Base-by-base conservation (phyloP, 176 grass and related monocot species). In the Calamus simplicifolius region DNA sequence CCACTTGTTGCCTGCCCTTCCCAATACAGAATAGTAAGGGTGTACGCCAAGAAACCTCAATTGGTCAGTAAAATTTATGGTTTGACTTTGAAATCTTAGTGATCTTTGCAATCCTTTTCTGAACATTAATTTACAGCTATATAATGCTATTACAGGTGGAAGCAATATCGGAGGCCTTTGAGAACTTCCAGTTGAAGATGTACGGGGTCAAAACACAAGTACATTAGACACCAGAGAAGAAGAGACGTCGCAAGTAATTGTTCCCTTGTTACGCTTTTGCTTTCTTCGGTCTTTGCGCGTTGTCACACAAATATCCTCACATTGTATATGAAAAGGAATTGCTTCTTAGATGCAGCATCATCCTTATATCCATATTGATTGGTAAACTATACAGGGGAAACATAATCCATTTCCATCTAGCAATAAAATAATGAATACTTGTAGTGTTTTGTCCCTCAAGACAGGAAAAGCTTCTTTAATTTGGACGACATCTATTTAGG, bases 121-220 rank as follows among this genome's bases (percentile, higher is more conserved):
- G 29, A 21, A 26, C 12, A 38, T 52, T 72, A 26, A 57, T 56
- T 27, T 53, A 58, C 54, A 30, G 63, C 7, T 27, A 69, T 50
- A 63, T 21, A 17, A 28, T 57, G 30, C 31, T 43, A 18, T 51
- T 50, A 26, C 69, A 96, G 87, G 87, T 96, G 5, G 83, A 88
- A 43, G 87, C 81, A 0, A 67, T 96, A 50, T 85, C 92, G 17
- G 75, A 82, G 73, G 92, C 92, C 16, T 96, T 96, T 51, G 92
- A 96, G 65, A 96, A 96, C 54, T 71, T 96, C 17, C 92, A 96
- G 50, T 0, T 96, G 69, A 78, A 60, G 35, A 88, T 80, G 52
- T 97, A 97, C 17, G 92, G 87, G 14, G 75, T 77, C 19, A 97
- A 97, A 79, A 76, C 80, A 30, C 92, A 97, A 48, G 87, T 97